Base-by-base conservation (phyloP, 1,139 yeast species). In the Saccharomycopsis hybrid region DNA sequence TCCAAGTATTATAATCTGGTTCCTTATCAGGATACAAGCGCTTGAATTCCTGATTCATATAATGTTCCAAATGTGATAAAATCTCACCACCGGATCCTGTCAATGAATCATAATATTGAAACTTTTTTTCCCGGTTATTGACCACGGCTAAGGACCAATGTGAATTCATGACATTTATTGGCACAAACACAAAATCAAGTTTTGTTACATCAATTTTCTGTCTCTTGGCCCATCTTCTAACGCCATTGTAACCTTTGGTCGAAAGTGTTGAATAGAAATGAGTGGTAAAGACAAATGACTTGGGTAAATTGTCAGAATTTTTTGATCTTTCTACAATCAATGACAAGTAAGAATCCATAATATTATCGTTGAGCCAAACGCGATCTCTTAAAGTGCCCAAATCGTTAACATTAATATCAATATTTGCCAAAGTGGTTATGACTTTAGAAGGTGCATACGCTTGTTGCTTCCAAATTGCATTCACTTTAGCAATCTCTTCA, bases 121-220 rank as follows among this genome's bases (percentile, higher is more conserved):
- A 80, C 35, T 77, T 71, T 57, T 74, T 73, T 9, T 71, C 67
- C 35, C 64, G 64, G 56, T 88, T 78, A 64, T 92, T 83, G 36
- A 92, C 74, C 30, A 84, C 83, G 0, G 95, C 90, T 43, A 90
- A 68, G 3, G 96, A 94, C 99, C 99, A 92, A 65, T 92, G 99
- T 1, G 92, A 77, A 51, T 83, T 81, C 65, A 78, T 75, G 32
- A 87, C 72, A 62, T 92, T 92, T 30, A 92, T 82, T 0, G 99
- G 99, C 4, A 86, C 82, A 57, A 92, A 73, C 5, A 94, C 73
- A 54, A 77, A 70, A 43, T 82, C 83, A 56, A 84, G 68, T 39
- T 77, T 72, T 5, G 80, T 73, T 8, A 90, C 80, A 56, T 83
- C 78, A 41, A 83, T 73, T 59, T 87, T 85, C 55, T 85, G 83